Evolutionary conservation across 768 basidiomycete genomes (phyloP), one percentile per base, ranked within the genome.

Genomic region (Obba rivulosa): DNA sequence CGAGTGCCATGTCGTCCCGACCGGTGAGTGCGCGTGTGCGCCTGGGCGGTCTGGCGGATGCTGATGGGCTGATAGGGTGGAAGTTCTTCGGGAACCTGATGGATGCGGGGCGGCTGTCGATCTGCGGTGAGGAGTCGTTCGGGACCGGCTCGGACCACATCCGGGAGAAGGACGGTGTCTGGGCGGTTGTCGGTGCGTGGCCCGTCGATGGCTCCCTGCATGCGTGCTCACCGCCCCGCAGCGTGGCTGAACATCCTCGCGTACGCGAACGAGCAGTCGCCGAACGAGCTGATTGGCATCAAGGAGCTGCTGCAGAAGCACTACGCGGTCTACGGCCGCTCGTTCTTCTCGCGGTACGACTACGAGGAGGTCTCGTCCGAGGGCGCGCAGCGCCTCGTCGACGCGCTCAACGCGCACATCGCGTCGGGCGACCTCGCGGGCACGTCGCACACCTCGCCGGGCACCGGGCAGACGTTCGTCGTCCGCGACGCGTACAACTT

Each of bases 71-170:
- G 28, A 14, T 55, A 93, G 94, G 95, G 54, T 97, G 93, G 93
- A 99, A 99, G 70, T 99, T 99, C 80, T 99, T 99, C 64, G 96
- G 96, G 41, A 99, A 98, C 70, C 75, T 99, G 58, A 99, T 99
- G 96, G 96, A 99, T 65, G 96, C 96, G 17, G 95, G 94, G 0
- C 79, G 92, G 38, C 79, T 99, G 43, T 97, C 95, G 43, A 98
- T 99, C 63, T 99, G 96, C 61, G 96, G 96, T 49, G 96, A 99
- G 66, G 96, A 99, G 71, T 94, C 92, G 3, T 99, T 99, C 66
- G 96, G 96, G 49, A 99, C 96, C 8, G 96, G 96, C n/a, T 98
- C 95, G 13, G 96, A 99, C 69, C 96, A 99, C 68, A 95, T 99
- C 59, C 89, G 96, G 52, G 96, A 99, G 75, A 99, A 99, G 77